Conservation (phyloP, 805 yeast genomes). For the Jamesozyma spencerorum region DNA sequence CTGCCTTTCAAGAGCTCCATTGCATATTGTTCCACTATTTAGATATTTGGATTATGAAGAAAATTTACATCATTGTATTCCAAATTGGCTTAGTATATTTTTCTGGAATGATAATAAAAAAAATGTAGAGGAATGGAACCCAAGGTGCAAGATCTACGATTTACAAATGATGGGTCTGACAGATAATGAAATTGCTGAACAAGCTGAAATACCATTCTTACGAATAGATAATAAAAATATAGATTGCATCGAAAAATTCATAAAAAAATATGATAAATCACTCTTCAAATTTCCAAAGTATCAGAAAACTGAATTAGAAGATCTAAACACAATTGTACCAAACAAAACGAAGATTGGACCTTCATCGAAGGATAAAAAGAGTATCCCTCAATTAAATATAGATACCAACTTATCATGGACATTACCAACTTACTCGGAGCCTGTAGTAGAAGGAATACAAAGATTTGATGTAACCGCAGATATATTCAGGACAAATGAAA, state of each 20-base stretch:
- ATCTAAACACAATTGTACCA: no score
- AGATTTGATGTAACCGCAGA: slow-evolving; percentile 20
- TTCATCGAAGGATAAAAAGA: background rate
- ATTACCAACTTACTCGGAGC: slow-evolving; percentile 19
- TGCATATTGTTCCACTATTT: slow-evolving; percentile 86
- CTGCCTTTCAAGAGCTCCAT: slow-evolving; percentile 82
- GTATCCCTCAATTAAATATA: slow-evolving; percentile 1
- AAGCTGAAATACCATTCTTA: slow-evolving; percentile 53
- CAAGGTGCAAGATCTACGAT: slow-evolving; percentile 88
- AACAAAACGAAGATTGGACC: background rate
- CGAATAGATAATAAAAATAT: slow-evolving; percentile 23
- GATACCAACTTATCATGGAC: slow-evolving; percentile 19
- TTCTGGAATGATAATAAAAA: slow-evolving; percentile 60
- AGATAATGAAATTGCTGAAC: slow-evolving; percentile 73
- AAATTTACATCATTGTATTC: slow-evolving; percentile 63
- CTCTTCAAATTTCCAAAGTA: slow-evolving; percentile 33
- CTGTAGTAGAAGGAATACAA: slow-evolving; percentile 19
- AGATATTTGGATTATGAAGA: slow-evolving; percentile 50
- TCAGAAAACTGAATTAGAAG: background rate
- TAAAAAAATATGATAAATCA: slow-evolving; percentile 58
- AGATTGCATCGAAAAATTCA: slow-evolving; percentile 44
- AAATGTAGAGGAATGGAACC: slow-evolving; percentile 64
- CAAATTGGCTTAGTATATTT: slow-evolving; percentile 92
- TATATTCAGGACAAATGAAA: slow-evolving; percentile 6
- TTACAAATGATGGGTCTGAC: slow-evolving; percentile 97